Evolutionary conservation across 2,329 filamentous ascomycete genomes (phyloP), one percentile per base, ranked within the genome.

Genomic region (Exserohilum rostratum): DNA sequence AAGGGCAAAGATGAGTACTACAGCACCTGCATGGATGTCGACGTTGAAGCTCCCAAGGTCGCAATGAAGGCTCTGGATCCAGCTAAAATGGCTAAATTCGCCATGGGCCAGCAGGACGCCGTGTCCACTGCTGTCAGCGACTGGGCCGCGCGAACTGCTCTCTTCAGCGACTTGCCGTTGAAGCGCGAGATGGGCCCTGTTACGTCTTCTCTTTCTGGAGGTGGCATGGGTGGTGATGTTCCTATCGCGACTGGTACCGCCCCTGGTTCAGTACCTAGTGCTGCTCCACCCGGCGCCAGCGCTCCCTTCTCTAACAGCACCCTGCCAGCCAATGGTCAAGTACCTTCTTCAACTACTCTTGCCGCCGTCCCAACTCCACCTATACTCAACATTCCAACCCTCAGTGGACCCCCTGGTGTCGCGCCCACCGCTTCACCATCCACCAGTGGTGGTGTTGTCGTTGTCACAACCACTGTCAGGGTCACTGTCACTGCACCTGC

Each of bases 1-100:
- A 62, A 83, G 9, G 77, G 76, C 58, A 82, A 82, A 58, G 79
- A 82, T 59, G 82, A 87, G 69, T 84, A 80, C 64, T 87, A 87
- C 71, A 85, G 82, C 4, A 81, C 81, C 17, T 87, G 85, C 61
- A 82, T 79, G 58, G 82, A 86, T 68, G 75, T 87, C 44, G 77
- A 81, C 34, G 72, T 84, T 6, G 39, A 54, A 5, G 65, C 66
- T 17, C 31, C 44, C 35, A 76, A 79, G 61, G 57, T 66, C 6
- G 64, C 64, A 2, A 46, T 68, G 51, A 5, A 39, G 17, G 46
- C 31, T 27, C 31, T 46, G 6, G 31, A 35, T n/a, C 12, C n/a
- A 11, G 5, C 30, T 75, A 17, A 46, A 13, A 35, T 46, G 43
- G 34, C 46, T 10, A 31, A 65, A 48, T 66, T 55, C 38, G 58